Evolutionary conservation across 768 basidiomycete species (phyloP).

Genomic region (Calocera cornea): DNA sequence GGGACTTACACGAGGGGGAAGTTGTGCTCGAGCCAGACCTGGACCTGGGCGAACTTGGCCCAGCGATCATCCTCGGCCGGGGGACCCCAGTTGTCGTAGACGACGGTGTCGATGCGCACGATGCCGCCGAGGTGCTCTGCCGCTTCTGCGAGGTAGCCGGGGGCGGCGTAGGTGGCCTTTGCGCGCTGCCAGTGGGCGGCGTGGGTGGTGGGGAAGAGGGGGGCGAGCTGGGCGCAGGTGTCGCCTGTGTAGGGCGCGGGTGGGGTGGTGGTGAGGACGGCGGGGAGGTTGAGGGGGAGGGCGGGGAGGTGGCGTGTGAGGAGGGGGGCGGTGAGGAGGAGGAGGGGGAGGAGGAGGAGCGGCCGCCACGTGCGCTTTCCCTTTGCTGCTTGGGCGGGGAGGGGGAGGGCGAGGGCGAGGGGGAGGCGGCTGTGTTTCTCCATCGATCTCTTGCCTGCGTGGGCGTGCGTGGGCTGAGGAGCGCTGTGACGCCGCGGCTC

Average conservation of each 20-base stretch:
- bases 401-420: background rate
- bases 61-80: conserved; percentile 25
- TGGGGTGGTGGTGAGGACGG: background rate
- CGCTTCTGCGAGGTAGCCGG: background rate
- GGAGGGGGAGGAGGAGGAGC: background rate
- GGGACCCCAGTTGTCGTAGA: background rate
- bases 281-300: background rate
- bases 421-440: too few species aligned
- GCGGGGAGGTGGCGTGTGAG: background rate
- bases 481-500: too few species aligned
- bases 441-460: too few species aligned
- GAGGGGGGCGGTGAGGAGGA: background rate
- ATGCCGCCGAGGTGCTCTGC: background rate
- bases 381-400: background rate
- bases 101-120: background rate
- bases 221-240: background rate
- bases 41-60: conserved; percentile 41
- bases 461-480: too few species aligned
- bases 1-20: conserved; percentile 47
- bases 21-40: conserved; percentile 39
- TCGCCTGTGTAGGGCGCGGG: background rate
- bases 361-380: background rate
- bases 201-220: background rate
- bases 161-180: background rate
- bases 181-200: background rate